These are phyloP conservation scores for Dillenia suffruticosa DNA, from an alignment of 164 flowering plant genomes.

Conservation along the genomic window DNA sequence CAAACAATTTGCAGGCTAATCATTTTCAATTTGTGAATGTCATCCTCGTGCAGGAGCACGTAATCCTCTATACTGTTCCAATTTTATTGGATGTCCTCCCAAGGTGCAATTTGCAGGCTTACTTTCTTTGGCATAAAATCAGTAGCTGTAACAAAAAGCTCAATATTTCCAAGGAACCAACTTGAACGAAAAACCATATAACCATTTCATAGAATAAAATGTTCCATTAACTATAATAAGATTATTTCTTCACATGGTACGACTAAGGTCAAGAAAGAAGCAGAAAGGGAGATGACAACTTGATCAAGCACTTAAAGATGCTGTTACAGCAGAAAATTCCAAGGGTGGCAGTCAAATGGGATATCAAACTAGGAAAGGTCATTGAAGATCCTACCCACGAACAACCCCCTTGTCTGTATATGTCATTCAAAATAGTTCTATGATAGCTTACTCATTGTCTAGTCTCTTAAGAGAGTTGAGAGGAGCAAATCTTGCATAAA, in stretches of 20 bases:
- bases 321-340: conserved; percentile 9
- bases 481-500: conserved; percentile 74
- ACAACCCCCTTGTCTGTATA: conserved; percentile 12
- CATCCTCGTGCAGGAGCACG: too few relatives aligned
- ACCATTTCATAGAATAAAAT: not conserved
- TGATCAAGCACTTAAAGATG: not conserved
- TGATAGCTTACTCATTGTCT: conserved; percentile 18
- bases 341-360: conserved; percentile 12
- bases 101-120: too few relatives aligned
- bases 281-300: conserved; percentile 8
- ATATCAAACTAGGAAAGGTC: conserved; percentile 6
- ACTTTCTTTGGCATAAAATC: too few relatives aligned
- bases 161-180: not conserved
- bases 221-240: conserved; percentile 8
- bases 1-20: too few relatives aligned
- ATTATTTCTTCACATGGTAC: conserved; percentile 19
- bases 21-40: too few relatives aligned
- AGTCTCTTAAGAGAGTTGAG: conserved; percentile 51
- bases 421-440: conserved; percentile 13
- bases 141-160: too few relatives aligned
- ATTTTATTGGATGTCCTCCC: too few relatives aligned
- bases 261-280: conserved; percentile 8
- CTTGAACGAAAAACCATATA: conserved; percentile 6
- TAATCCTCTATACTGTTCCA: too few relatives aligned
- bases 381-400: conserved; percentile 5